A percentile compares a stretch with the other conserved stretches of the same genome.
These are phyloP conservation scores for Epichloe gansuensis DNA, from an alignment of 2,329 filamentous ascomycete species.

Conservation along the genomic window DNA sequence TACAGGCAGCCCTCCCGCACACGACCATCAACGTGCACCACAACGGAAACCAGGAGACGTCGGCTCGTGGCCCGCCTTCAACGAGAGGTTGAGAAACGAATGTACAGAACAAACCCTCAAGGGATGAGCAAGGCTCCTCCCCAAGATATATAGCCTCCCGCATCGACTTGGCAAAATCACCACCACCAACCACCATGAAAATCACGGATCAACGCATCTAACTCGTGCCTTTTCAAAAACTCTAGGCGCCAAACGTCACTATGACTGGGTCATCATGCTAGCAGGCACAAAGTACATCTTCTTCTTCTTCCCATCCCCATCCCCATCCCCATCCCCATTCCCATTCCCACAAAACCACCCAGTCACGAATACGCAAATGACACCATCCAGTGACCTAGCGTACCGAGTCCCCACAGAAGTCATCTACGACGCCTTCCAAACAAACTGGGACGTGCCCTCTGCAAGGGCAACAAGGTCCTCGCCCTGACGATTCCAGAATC, in stretches of 20 bases:
- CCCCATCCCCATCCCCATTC: neutral
- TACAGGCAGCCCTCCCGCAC: conserved; percentile 33
- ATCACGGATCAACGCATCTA: too few relatives aligned
- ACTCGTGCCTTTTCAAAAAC: too few relatives aligned
- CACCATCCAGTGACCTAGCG: conserved; percentile 36
- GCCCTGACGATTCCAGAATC: conserved; percentile 52
- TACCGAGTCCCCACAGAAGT: conserved; percentile 23
- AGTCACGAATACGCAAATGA: neutral
- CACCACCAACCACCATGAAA: too few relatives aligned
- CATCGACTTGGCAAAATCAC: too few relatives aligned
- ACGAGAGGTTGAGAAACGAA: conserved; percentile 19
- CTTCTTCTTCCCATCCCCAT: neutral
- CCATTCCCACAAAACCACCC: neutral
- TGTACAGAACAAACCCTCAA: conserved; percentile 15
- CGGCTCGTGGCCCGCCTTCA: conserved; percentile 24
- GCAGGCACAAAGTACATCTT: conserved; percentile 46
- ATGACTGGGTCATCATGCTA: conserved; percentile 51
- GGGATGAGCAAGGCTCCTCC: neutral
- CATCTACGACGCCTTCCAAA: conserved; percentile 37
- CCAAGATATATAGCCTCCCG: neutral
- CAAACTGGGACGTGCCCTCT: conserved; percentile 39
- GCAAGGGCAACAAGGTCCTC: conserved; percentile 41
- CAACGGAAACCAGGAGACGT: conserved; percentile 39
- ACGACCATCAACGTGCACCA: conserved; percentile 32
- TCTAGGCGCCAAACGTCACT: conserved; percentile 19